Base-by-base conservation (phyloP, 2,329 filamentous ascomycete genomes). In the Hypoxylon sp. region DNA sequence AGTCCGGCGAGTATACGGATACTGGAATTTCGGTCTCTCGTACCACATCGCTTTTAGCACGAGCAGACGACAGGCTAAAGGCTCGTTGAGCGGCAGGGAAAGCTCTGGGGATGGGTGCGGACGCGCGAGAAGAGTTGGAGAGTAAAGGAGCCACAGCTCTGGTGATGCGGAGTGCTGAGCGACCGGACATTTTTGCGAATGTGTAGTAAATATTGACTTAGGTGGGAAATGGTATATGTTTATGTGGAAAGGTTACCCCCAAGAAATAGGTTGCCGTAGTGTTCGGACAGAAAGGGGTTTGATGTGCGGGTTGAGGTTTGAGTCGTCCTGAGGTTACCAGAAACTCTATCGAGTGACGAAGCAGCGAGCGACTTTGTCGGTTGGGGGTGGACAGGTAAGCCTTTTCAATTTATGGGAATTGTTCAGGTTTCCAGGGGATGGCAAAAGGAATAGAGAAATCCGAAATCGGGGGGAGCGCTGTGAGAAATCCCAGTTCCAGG, bases 11-110 rank as follows among this genome's bases (percentile, higher is more conserved):
- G 77, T 88, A 89, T 73, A 87, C 80, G 22, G 86, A 86, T 61
- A 88, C 86, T 29, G 86, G 86, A 14, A 89, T 80, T 74, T 88
- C 85, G 72, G 85, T 86, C 80, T 88, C 86, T 70, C 83, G 84
- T 69, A 88, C 84, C 11, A 87, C 84, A 65, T 84, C 85, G 73
- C 82, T 84, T 77, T 84, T 86, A 58, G 75, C 71, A 70, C 80
- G 81, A 47, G 76, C 69, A 19, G 78, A 72, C 1, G 81, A 80
- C 46, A 78, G 71, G 11, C 78, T 79, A 69, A 84, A 81, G 35
- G 80, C 72, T 37, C 82, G 81, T 22, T 72, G 70, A n/a, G 74
- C 72, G 9, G 70, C 76, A 22, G 77, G 74, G 48, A 76, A 56
- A n/a, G 73, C 73, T 72, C 75, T 66, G 14, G 70, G 61, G 50